Evolutionary conservation across 495 filamentous ascomycete species (phyloP).

Genomic region (Neurospora sp.): DNA sequence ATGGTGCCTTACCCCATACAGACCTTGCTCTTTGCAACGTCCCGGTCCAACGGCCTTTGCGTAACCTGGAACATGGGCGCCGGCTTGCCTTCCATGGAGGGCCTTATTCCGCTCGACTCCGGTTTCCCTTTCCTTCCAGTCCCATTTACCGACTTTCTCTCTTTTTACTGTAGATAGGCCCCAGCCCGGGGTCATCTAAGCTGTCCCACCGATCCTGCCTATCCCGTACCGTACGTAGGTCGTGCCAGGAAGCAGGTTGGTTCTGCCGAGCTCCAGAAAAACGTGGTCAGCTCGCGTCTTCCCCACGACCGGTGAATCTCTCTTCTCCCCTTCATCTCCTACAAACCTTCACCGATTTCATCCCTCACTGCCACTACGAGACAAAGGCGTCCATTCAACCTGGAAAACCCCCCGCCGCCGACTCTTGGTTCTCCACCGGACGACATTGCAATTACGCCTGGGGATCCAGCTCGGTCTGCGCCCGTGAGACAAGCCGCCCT

Average conservation of each 20-base stretch:
- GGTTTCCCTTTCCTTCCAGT: background rate
- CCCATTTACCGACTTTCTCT: background rate
- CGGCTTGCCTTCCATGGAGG: background rate
- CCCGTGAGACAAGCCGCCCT: conserved; percentile 15
- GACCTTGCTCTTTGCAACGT: background rate
- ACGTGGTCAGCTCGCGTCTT: conserved; percentile 15
- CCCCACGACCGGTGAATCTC: conserved; percentile 25
- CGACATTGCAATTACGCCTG: conserved; percentile 1
- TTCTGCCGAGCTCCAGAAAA: conserved; percentile 2
- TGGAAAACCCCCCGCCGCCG: background rate
- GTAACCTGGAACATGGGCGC: background rate
- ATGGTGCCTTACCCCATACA: background rate
- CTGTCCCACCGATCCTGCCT: background rate
- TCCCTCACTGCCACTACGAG: conserved; percentile 13
- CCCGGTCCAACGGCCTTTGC: background rate
- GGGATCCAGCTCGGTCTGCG: conserved; percentile 7
- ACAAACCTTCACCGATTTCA: conserved; percentile 22
- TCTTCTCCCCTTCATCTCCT: conserved; percentile 21
- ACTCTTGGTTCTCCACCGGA: conserved; percentile 16
- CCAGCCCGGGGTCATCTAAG: background rate
- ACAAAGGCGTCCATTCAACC: conserved; percentile 15
- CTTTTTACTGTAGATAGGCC: background rate
- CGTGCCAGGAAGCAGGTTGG: background rate
- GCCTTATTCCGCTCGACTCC: background rate
- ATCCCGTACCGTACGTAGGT: background rate